Conservation (phyloP, 495 filamentous ascomycete genomes). For the Neurospora pannonica region DNA sequence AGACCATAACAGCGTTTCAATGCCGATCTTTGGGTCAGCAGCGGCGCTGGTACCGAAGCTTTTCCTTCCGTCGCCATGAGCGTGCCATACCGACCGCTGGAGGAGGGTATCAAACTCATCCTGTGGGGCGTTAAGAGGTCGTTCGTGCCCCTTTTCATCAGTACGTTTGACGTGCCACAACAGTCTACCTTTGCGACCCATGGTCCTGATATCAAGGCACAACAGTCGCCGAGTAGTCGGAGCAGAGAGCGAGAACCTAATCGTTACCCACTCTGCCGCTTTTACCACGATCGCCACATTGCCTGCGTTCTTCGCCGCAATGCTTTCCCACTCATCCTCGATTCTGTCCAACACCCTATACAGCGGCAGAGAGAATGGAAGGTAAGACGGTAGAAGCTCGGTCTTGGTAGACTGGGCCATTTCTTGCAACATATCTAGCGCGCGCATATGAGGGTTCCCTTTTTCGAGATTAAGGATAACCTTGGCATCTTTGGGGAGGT, state of each 20-base stretch:
- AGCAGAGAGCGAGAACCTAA: conserved; percentile 34
- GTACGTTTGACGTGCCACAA: conserved; percentile 35
- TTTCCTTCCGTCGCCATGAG: conserved; percentile 20
- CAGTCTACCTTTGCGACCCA: conserved; percentile 19
- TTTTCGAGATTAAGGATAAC: conserved; percentile 46
- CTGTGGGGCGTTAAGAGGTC: conserved; percentile 7
- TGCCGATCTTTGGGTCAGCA: conserved; percentile 20
- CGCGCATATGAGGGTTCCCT: conserved; percentile 67
- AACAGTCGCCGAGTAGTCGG: conserved; percentile 15
- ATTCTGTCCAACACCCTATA: conserved; percentile 53
- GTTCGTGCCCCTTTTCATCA: neutral
- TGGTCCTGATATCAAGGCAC: conserved; percentile 29
- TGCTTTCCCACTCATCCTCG: conserved; percentile 32
- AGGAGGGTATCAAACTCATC: conserved; percentile 35
- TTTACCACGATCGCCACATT: conserved; percentile 31
- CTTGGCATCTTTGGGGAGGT: conserved; percentile 22
- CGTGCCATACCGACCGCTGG: conserved; percentile 25
- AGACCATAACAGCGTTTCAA: conserved; percentile 19
- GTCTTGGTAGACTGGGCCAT: conserved; percentile 46
- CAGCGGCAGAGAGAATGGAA: conserved; percentile 55
- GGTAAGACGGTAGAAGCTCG: conserved; percentile 24
- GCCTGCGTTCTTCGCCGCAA: conserved; percentile 24
- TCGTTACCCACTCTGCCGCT: conserved; percentile 37
- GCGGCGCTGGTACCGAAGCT: conserved; percentile 25
- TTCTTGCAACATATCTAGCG: conserved; percentile 52